A percentile compares a stretch with the other conserved stretches of the same genome.
phyloP scores from a whole-genome alignment of 331 rosid species.

The Stylosanthes scabra region DNA sequence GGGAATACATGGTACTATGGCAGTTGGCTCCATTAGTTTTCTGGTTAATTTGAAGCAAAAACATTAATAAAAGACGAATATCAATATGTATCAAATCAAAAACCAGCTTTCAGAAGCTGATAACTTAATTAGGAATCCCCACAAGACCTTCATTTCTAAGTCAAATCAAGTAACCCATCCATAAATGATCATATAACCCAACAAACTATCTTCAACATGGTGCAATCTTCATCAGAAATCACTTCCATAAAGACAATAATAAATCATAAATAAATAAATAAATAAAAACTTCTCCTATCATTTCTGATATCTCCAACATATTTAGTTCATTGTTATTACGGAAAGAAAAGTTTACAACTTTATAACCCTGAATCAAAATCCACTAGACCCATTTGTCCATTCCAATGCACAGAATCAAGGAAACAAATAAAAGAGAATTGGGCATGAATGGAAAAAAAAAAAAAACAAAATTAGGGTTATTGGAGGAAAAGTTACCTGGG shows the following conservation, averaged over 20 bases:
- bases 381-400: slow-evolving; percentile 12
- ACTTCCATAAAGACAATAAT: neutral
- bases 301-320: neutral
- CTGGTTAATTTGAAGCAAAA: neutral
- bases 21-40: neutral
- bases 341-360: neutral
- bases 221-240: slow-evolving; percentile 8
- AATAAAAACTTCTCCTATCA: neutral
- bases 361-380: neutral
- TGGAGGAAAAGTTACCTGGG: slow-evolving; percentile 56
- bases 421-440: neutral
- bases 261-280: no score
- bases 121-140: neutral
- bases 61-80: slow-evolving; percentile 12
- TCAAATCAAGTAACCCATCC: neutral
- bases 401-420: neutral
- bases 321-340: neutral
- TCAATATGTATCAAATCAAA: neutral
- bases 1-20: neutral
- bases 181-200: neutral
- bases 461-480: neutral
- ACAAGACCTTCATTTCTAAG: neutral
- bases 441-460: neutral
- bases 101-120: neutral
- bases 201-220: neutral